A percentile compares a stretch with the other conserved stretches of the same genome.
Conservation (phyloP, 78 protist genomes). For the Bigelowiella natans region DNA sequence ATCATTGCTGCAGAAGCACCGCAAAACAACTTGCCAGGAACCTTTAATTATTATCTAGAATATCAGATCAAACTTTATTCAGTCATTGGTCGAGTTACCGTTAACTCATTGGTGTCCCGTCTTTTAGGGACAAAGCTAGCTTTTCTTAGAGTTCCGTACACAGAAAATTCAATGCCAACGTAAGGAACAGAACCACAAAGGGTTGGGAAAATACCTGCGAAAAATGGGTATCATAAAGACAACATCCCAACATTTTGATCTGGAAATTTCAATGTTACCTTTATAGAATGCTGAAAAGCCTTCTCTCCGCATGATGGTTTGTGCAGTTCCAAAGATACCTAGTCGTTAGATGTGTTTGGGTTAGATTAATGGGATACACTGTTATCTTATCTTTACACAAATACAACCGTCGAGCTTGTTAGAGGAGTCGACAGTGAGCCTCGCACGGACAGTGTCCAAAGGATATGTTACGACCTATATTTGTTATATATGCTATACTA, state of each 20-base stretch:
- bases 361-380: too few species aligned
- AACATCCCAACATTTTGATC: not conserved
- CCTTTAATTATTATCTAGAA: too few species aligned
- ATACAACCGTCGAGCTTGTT: too few species aligned
- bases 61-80: too few species aligned
- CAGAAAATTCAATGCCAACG: not conserved
- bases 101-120: not conserved
- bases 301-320: not conserved
- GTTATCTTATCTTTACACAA: too few species aligned
- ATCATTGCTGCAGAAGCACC: not conserved
- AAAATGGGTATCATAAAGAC: not conserved
- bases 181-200: not conserved
- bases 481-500: too few species aligned
- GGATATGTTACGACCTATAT: not conserved
- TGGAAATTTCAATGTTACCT: not conserved
- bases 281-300: not conserved
- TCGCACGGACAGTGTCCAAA: not conserved
- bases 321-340: too few species aligned
- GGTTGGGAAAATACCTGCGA: not conserved
- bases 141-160: not conserved
- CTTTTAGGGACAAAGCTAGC: not conserved
- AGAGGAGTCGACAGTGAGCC: not conserved
- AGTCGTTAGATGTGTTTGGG: too few species aligned
- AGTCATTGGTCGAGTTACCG: too few species aligned
- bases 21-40: not conserved